Evolutionary conservation across 2,329 filamentous ascomycete species (phyloP).

Genomic region (Microdochium paspali): DNA sequence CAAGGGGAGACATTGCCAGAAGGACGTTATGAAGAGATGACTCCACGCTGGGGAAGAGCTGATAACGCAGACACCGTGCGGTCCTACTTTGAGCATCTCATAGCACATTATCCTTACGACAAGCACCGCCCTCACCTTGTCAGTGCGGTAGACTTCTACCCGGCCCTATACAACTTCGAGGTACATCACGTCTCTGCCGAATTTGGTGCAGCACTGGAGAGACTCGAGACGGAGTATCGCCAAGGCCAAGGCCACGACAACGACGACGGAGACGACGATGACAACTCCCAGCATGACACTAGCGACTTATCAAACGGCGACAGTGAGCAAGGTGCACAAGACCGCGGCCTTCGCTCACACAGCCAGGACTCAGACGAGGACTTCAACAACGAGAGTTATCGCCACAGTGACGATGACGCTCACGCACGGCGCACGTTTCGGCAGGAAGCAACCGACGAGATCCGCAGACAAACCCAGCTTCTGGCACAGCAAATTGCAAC

Average conservation of each 20-base stretch:
- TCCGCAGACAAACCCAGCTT: constrained; percentile 42
- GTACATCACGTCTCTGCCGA: constrained; percentile 64
- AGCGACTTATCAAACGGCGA: constrained; percentile 4
- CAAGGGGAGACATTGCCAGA: constrained; percentile 28
- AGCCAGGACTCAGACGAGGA: neutral
- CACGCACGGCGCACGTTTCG: neutral
- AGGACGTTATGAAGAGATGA: constrained; percentile 5
- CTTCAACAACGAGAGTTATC: neutral
- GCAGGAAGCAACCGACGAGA: constrained; percentile 23
- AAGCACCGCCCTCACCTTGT: constrained; percentile 46
- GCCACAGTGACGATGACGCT: neutral
- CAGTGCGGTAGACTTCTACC: constrained; percentile 69
- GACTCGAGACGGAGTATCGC: constrained; percentile 22
- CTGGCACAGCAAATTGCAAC: constrained; percentile 54
- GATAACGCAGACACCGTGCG: constrained; percentile 35
- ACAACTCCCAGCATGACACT: constrained; percentile 3
- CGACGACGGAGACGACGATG: constrained; percentile 16
- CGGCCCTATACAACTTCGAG: constrained; percentile 72
- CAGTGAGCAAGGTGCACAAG: neutral
- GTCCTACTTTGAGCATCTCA: constrained; percentile 67
- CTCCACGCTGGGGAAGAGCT: constrained; percentile 30
- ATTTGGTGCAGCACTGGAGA: constrained; percentile 34
- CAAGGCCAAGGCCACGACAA: constrained; percentile 10
- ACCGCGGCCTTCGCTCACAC: neutral
- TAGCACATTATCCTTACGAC: constrained; percentile 67